A percentile compares a stretch with the other conserved stretches of the same genome.
phyloP scores from a whole-genome alignment of 2,329 filamentous ascomycete genomes.

The Sarocladiaceae sp. region DNA sequence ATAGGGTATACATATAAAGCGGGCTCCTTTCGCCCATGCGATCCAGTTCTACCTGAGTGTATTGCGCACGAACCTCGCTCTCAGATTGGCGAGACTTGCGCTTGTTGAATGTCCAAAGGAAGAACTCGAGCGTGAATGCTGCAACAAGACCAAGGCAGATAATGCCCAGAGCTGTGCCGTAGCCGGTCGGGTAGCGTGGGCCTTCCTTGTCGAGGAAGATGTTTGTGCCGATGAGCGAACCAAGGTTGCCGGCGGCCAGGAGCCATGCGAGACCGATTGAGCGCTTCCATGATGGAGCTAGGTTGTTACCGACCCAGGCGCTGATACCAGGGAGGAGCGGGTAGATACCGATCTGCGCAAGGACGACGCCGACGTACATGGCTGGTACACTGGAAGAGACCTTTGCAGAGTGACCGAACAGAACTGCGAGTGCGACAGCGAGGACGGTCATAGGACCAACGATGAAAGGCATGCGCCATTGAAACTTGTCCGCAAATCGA shows the following conservation, averaged over 20 bases:
- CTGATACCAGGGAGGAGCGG: conserved; percentile 23
- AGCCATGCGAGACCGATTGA: conserved; percentile 20
- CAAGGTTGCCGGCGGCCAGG: conserved; percentile 18
- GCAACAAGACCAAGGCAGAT: conserved; percentile 12
- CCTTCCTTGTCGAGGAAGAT: conserved; percentile 29
- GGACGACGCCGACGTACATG: conserved; percentile 60
- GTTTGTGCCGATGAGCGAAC: conserved; percentile 29
- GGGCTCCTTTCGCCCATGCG: conserved; percentile 10
- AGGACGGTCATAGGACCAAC: not conserved
- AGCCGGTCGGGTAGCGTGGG: conserved; percentile 31
- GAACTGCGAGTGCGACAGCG: not conserved
- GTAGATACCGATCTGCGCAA: conserved; percentile 51
- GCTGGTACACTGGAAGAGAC: not conserved
- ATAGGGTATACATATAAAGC: not conserved
- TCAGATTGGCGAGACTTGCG: conserved; percentile 18
- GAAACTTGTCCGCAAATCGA: conserved; percentile 10
- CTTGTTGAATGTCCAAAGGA: conserved; percentile 16
- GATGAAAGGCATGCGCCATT: conserved; percentile 9
- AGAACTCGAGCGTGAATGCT: conserved; percentile 11
- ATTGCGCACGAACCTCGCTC: conserved; percentile 21
- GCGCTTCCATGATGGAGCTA: conserved; percentile 18
- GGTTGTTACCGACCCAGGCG: conserved; percentile 21
- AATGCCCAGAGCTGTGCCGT: conserved; percentile 27
- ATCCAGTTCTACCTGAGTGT: conserved; percentile 16
- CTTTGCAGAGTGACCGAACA: not conserved